Evolutionary conservation across 2,329 filamentous ascomycete genomes (phyloP).

Genomic region (Fusarium nygamai): DNA sequence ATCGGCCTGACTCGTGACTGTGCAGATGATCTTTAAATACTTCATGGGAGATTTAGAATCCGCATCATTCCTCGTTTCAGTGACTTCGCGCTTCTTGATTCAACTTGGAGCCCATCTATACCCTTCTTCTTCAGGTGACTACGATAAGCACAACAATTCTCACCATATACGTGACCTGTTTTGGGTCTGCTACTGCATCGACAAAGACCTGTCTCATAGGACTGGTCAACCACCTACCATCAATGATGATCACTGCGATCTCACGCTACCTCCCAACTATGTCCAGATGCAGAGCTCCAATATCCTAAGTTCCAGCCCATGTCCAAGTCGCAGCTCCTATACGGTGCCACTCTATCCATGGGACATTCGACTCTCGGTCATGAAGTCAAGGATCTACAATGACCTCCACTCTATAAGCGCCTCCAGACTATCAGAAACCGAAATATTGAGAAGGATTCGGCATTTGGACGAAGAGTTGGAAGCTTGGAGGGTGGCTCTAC

Average conservation of each 20-base stretch:
- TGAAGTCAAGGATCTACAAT: background rate
- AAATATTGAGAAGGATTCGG: background rate
- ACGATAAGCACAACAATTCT: background rate
- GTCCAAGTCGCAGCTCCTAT: rapidly evolving
- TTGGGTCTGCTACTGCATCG: slow-evolving; percentile 22
- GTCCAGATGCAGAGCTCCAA: background rate
- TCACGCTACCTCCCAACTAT: background rate
- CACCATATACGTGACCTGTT: slow-evolving; percentile 4
- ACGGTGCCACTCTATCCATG: background rate
- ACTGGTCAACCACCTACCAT: background rate
- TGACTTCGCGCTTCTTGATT: background rate
- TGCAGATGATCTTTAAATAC: background rate
- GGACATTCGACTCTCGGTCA: background rate
- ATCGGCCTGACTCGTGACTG: rapidly evolving
- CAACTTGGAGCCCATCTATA: background rate
- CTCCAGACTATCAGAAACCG: background rate
- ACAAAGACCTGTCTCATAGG: slow-evolving; percentile 12
- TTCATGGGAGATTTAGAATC: background rate
- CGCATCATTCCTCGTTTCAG: background rate
- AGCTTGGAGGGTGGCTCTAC: slow-evolving; percentile 1
- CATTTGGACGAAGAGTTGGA: slow-evolving; percentile 14
- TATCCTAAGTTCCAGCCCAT: background rate
- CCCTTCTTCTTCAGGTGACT: rapidly evolving
- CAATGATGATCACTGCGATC: slow-evolving; percentile 11
- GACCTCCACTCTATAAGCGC: background rate